Conservation (phyloP, 805 yeast species). For the Teunomyces barrocoloradensis region DNA sequence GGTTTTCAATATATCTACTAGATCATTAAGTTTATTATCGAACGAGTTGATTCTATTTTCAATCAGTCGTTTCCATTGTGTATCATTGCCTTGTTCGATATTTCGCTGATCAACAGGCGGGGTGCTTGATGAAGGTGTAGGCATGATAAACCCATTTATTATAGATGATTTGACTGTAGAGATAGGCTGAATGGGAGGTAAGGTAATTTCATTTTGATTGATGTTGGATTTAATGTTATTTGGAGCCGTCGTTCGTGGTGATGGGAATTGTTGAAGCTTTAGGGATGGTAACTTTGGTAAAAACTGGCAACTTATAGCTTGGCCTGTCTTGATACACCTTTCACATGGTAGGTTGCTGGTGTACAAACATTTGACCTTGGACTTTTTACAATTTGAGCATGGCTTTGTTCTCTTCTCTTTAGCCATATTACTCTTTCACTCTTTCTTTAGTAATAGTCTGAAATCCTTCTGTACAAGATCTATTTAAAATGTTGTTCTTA, state of each 20-base stretch:
- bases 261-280: conserved; percentile 18
- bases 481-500: neutral
- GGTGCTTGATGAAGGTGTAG: neutral
- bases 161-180: neutral
- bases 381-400: conserved; percentile 58
- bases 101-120: neutral
- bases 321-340: conserved; percentile 51
- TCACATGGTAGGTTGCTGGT: conserved; percentile 50
- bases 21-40: conserved; percentile 36
- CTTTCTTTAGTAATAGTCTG: neutral
- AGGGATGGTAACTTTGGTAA: conserved; percentile 51
- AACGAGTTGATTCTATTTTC: conserved; percentile 35
- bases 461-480: neutral
- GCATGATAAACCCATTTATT: neutral
- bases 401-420: conserved; percentile 52
- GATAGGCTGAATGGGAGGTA: conserved; percentile 16
- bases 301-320: conserved; percentile 49
- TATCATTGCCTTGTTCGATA: conserved; percentile 10
- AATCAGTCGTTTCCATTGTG: conserved; percentile 33
- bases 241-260: neutral
- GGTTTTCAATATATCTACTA: conserved; percentile 32
- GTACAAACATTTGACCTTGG: conserved; percentile 63
- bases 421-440: conserved; percentile 14
- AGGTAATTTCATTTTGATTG: conserved; percentile 7
- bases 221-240: neutral